Conservation (phyloP, 495 filamentous ascomycete species). For the Penicillium coffeae region DNA sequence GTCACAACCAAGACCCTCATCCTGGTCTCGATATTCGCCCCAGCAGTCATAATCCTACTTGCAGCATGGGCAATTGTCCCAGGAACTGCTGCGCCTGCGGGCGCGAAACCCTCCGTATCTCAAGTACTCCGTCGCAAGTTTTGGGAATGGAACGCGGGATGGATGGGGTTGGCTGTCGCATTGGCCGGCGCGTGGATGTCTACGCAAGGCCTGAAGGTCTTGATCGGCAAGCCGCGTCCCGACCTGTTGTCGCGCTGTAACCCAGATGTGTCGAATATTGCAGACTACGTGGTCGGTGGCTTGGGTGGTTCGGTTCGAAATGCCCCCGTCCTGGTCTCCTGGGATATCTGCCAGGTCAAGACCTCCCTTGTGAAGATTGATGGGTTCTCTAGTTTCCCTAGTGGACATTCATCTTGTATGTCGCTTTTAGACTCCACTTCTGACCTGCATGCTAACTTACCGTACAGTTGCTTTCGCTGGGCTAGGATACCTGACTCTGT, state of each 20-base stretch:
- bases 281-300: slow-evolving; percentile 44
- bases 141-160: slow-evolving; percentile 65
- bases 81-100: slow-evolving; percentile 28
- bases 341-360: slow-evolving; percentile 49
- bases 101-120: slow-evolving; percentile 18
- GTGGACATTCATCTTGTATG: slow-evolving; percentile 65
- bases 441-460: not conserved
- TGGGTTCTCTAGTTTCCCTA: slow-evolving; percentile 65
- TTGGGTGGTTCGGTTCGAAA: slow-evolving; percentile 41
- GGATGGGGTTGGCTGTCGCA: slow-evolving; percentile 58
- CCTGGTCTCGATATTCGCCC: slow-evolving; percentile 48
- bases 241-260: slow-evolving; percentile 61
- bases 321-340: slow-evolving; percentile 48
- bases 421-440: too few species aligned
- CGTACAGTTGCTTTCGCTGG: slow-evolving; percentile 57
- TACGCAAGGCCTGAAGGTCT: slow-evolving; percentile 59
- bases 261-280: slow-evolving; percentile 47
- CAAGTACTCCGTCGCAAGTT: slow-evolving; percentile 38
- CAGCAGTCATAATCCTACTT: slow-evolving; percentile 49
- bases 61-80: slow-evolving; percentile 48
- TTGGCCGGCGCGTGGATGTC: slow-evolving; percentile 54
- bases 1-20: slow-evolving; percentile 49
- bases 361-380: slow-evolving; percentile 42
- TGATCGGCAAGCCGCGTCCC: slow-evolving; percentile 62
- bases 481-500: slow-evolving; percentile 60